Percentiles rank a stretch among this genome's conserved stretches.
phyloP scores from a whole-genome alignment of 495 filamentous ascomycete species.

The Penicillium salamii region DNA sequence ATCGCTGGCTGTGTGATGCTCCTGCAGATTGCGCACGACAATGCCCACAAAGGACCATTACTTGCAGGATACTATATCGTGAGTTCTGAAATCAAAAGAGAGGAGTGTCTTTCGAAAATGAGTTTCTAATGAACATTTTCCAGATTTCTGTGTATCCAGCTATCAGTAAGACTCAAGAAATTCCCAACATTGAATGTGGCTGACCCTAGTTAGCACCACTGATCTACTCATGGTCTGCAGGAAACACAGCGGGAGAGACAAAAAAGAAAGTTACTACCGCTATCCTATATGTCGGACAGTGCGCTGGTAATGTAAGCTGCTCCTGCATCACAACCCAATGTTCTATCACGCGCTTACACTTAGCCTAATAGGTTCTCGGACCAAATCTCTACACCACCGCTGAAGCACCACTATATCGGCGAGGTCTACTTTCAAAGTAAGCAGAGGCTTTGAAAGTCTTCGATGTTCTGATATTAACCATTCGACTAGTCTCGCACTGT shows the following conservation, averaged over 20 bases:
- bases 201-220: constrained; percentile 48
- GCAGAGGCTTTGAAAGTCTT: not conserved
- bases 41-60: constrained; percentile 44
- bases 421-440: constrained; percentile 53
- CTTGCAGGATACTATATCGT: constrained; percentile 58
- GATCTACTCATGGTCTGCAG: constrained; percentile 61
- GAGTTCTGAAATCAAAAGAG: constrained; percentile 5
- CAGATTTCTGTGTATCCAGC: constrained; percentile 56
- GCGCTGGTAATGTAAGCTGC: constrained; percentile 54
- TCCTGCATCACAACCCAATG: not conserved
- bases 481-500: constrained; percentile 46
- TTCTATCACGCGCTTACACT: not conserved
- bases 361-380: constrained; percentile 44
- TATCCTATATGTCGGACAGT: constrained; percentile 56
- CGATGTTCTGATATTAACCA: constrained; percentile 1
- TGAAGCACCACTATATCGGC: constrained; percentile 52
- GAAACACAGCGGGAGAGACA: constrained; percentile 63
- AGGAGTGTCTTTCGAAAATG: not conserved
- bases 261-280: constrained; percentile 60
- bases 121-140: constrained; percentile 9
- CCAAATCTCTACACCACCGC: constrained; percentile 57
- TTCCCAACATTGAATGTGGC: constrained; percentile 16
- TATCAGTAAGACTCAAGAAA: constrained; percentile 36
- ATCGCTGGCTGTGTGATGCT: constrained; percentile 57
- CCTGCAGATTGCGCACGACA: constrained; percentile 45